These are phyloP conservation scores for Beauveria medogensis DNA, from an alignment of 2,329 filamentous ascomycete genomes.

Conservation along the genomic window DNA sequence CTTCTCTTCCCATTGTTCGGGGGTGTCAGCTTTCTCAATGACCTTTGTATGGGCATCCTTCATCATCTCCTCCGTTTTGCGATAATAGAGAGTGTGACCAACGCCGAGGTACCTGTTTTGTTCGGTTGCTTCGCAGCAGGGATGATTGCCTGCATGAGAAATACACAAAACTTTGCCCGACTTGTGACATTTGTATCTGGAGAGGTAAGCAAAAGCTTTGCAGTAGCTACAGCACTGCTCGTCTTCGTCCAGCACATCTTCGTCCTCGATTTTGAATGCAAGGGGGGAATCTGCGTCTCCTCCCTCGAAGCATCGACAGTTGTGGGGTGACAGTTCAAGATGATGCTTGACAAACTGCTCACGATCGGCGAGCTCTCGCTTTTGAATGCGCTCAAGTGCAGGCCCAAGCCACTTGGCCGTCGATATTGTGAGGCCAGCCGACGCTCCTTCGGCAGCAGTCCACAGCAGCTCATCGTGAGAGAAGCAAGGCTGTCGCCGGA, in stretches of 20 bases:
- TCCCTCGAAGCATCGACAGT: slow-evolving; percentile 38
- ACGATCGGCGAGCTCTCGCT: slow-evolving; percentile 63
- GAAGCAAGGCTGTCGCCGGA: slow-evolving; percentile 89
- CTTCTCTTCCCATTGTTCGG: slow-evolving; percentile 86
- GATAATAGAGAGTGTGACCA: slow-evolving; percentile 69
- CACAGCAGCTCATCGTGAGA: slow-evolving; percentile 92
- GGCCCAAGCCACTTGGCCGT: slow-evolving; percentile 94
- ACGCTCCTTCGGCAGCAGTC: slow-evolving; percentile 76
- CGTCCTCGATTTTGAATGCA: slow-evolving; percentile 57
- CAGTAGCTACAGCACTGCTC: slow-evolving; percentile 90
- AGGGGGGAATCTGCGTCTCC: slow-evolving; percentile 49
- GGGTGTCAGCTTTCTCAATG: slow-evolving; percentile 75
- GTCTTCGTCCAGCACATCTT: slow-evolving; percentile 80
- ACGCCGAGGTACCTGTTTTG: slow-evolving; percentile 59
- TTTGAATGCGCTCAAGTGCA: slow-evolving; percentile 69
- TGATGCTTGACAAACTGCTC: slow-evolving; percentile 61
- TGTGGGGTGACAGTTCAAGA: slow-evolving; percentile 43
- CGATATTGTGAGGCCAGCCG: slow-evolving; percentile 63
- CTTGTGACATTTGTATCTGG: slow-evolving; percentile 77
- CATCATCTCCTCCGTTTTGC: slow-evolving; percentile 66
- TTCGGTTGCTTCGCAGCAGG: slow-evolving; percentile 68
- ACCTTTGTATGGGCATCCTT: slow-evolving; percentile 63
- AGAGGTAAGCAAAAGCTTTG: slow-evolving; percentile 86
- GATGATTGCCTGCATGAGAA: slow-evolving; percentile 67
- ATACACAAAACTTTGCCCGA: slow-evolving; percentile 78